Evolutionary conservation across 768 basidiomycete genomes (phyloP).

Genomic region (Terana coerulea): DNA sequence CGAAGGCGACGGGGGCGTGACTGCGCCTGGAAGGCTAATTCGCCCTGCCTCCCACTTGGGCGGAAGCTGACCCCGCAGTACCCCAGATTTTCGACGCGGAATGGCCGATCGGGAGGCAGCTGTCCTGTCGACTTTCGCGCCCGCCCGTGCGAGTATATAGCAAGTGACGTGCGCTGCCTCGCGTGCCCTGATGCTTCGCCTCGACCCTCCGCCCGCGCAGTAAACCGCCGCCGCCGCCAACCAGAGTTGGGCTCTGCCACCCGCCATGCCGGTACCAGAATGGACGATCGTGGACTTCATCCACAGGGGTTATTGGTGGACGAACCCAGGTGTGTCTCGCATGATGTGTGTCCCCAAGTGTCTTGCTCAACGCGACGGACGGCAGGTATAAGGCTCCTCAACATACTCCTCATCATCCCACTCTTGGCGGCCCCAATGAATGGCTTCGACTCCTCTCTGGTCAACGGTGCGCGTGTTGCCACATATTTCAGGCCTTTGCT

Average conservation of each 20-base stretch:
- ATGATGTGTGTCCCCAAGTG: not conserved
- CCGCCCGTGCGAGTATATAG: no score
- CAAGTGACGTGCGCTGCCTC: not conserved
- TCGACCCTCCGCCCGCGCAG: constrained; percentile 3
- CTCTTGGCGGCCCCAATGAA: constrained; percentile 64
- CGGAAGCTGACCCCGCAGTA: constrained; percentile 22
- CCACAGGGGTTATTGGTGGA: constrained; percentile 59
- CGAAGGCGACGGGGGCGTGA: not conserved
- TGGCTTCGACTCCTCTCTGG: constrained; percentile 65
- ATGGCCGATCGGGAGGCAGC: not conserved
- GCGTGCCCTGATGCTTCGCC: constrained; percentile 9
- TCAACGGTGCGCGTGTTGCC: constrained; percentile 39
- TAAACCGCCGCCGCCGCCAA: not conserved
- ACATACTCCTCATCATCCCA: constrained; percentile 56
- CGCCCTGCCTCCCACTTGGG: not conserved
- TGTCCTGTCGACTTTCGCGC: no score
- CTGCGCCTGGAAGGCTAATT: not conserved
- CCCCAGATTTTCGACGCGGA: constrained; percentile 18
- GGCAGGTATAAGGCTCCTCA: constrained; percentile 54
- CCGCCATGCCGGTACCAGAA: constrained; percentile 34
- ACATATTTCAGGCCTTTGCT: constrained; percentile 22
- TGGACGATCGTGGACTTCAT: constrained; percentile 60
- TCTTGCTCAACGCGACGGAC: not conserved
- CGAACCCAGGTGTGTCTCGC: constrained; percentile 43
- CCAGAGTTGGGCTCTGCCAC: not conserved